Conservation (phyloP, 768 basidiomycete genomes). For the Suillus americanus region DNA sequence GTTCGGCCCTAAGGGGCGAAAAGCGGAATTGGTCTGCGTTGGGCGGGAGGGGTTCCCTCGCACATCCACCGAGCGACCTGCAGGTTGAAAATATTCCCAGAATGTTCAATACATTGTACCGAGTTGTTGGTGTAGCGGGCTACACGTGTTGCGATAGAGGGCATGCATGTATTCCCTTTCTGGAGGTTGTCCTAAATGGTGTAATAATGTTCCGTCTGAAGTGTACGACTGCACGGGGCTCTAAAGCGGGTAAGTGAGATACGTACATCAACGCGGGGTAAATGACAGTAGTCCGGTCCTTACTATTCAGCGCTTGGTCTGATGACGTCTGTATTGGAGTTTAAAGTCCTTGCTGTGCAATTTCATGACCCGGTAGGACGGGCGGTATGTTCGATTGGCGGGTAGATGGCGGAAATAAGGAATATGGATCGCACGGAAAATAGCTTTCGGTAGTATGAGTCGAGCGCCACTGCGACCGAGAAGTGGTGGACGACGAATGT, state of each 20-base stretch:
- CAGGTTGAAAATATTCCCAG: neutral
- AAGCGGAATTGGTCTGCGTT: neutral
- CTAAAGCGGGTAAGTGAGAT: neutral
- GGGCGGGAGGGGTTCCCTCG: conserved; percentile 4
- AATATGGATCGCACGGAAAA: neutral
- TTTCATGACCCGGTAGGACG: too few relatives aligned
- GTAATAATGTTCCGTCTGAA: too few relatives aligned
- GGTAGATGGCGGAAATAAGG: neutral
- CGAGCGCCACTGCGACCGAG: neutral
- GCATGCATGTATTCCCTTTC: neutral
- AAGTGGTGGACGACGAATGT: neutral
- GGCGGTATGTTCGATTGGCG: neutral
- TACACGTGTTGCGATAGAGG: neutral
- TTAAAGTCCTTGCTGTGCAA: conserved; percentile 1
- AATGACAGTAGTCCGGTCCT: neutral
- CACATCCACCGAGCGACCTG: conserved; percentile 1
- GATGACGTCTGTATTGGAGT: neutral
- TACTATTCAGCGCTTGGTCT: neutral
- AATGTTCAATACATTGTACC: neutral
- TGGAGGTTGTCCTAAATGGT: too few relatives aligned
- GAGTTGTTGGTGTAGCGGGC: neutral
- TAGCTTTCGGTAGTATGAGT: neutral
- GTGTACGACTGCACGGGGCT: neutral
- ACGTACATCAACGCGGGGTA: conserved; percentile 1
- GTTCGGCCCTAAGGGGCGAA: neutral